Evolutionary conservation across 805 yeast genomes (phyloP), one percentile per base, ranked within the genome.

Genomic region (Wickerhamomyces subpelliculosus): DNA sequence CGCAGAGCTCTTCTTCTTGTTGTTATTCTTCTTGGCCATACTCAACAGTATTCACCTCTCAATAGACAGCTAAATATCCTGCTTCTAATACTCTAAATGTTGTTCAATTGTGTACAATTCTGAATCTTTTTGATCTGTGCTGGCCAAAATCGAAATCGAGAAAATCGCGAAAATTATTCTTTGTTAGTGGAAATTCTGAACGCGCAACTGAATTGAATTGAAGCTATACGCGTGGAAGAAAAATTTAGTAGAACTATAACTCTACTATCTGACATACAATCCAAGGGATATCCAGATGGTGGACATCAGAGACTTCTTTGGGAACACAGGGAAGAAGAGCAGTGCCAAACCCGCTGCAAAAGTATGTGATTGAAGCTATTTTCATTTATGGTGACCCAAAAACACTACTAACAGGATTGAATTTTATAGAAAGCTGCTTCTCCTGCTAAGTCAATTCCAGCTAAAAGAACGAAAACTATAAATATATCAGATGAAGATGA

Each of bases 221-320:
- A n/a, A n/a, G n/a, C n/a, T n/a, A n/a, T n/a, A n/a, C n/a, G n/a
- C n/a, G n/a, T n/a, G n/a, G n/a, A n/a, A n/a, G n/a, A n/a, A n/a
- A n/a, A n/a, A n/a, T n/a, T n/a, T n/a, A n/a, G n/a, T n/a, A n/a
- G n/a, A n/a, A n/a, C n/a, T n/a, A n/a, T n/a, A n/a, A n/a, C n/a
- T n/a, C n/a, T n/a, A n/a, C n/a, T n/a, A n/a, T n/a, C n/a, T n/a
- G n/a, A n/a, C n/a, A n/a, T n/a, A n/a, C n/a, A n/a, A n/a, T n/a
- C n/a, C n/a, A n/a, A n/a, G n/a, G n/a, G n/a, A n/a, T n/a, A n/a
- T n/a, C n/a, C n/a, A n/a, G 30, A 63, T 62, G 69, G 68, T 63
- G 30, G 64, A 63, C 46, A 65, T 67, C 40, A 53, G 62, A 20
- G 65, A 64, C 36, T 67, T 64, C 51, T 66, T 67, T 41, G 62